Evolutionary conservation across 2,329 filamentous ascomycete genomes (phyloP).

Genomic region (Lasiodiplodia citricola): DNA sequence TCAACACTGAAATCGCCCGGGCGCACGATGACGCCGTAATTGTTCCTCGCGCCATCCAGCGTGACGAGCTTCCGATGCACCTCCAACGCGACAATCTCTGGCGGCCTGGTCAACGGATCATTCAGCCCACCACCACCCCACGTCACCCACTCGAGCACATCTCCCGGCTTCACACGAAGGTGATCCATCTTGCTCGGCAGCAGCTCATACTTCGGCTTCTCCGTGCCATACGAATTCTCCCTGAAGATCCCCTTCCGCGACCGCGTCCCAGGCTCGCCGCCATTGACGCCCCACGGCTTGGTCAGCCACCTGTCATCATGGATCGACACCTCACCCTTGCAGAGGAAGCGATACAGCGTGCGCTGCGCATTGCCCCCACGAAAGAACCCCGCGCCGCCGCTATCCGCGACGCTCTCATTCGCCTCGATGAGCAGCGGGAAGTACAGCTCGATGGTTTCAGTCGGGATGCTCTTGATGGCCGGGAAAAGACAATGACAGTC

Average conservation of each 20-base stretch:
- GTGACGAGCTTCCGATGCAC: conserved; percentile 54
- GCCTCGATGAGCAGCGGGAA: conserved; percentile 56
- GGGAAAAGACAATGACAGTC: conserved; percentile 59
- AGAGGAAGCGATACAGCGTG: conserved; percentile 54
- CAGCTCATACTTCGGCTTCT: conserved; percentile 33
- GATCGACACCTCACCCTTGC: conserved; percentile 53
- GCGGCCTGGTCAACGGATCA: conserved; percentile 52
- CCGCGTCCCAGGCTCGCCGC: conserved; percentile 51
- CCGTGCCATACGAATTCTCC: conserved; percentile 45
- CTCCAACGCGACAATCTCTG: conserved; percentile 52
- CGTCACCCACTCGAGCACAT: conserved; percentile 57
- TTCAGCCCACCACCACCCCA: conserved; percentile 58
- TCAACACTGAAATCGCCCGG: conserved; percentile 45
- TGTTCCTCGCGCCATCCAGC: conserved; percentile 46
- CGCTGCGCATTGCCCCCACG: conserved; percentile 57
- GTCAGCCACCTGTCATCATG: conserved; percentile 58
- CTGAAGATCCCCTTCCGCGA: conserved; percentile 52
- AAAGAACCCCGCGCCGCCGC: conserved; percentile 55
- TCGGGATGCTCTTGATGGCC: conserved; percentile 57
- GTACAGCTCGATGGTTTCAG: conserved; percentile 56
- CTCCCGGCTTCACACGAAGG: conserved; percentile 51
- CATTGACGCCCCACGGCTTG: conserved; percentile 56
- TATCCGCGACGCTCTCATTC: conserved; percentile 55
- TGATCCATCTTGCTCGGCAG: conserved; percentile 57
- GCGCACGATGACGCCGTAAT: conserved; percentile 55